Evolutionary conservation across 169 alveolate genomes (phyloP).

Genomic region (Eimeria praecox): DNA sequence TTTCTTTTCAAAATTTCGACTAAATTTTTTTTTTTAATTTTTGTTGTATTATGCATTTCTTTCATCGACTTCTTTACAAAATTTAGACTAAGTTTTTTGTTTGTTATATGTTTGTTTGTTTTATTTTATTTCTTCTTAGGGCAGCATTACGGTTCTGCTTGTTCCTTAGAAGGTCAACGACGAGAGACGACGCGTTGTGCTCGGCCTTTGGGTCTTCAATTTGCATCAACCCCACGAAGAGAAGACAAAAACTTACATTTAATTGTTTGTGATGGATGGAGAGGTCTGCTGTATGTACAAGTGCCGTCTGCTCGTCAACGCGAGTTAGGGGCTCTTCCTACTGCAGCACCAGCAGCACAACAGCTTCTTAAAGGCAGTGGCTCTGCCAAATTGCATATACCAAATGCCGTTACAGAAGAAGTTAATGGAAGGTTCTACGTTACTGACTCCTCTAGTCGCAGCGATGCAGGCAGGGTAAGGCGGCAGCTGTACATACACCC

Average conservation of each 20-base stretch:
- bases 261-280: conserved; percentile 52
- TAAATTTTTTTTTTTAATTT: too few species aligned
- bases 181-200: conserved; percentile 8
- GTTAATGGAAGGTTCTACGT: conserved; percentile 21
- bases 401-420: conserved; percentile 30
- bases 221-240: not conserved
- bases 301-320: not conserved
- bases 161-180: conserved; percentile 11
- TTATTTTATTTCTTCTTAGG: not conserved
- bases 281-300: conserved; percentile 11
- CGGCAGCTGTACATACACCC: too few species aligned
- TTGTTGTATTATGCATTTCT: too few species aligned
- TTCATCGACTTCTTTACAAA: too few species aligned
- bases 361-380: not conserved
- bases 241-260: not conserved
- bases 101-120: not conserved
- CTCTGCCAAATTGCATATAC: not conserved
- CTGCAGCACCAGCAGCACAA: not conserved
- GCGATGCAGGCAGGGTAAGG: conserved; percentile 53
- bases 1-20: too few species aligned
- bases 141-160: conserved; percentile 1
- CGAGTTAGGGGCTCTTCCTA: conserved; percentile 2
- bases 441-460: conserved; percentile 24
- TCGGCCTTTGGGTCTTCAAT: conserved; percentile 27
- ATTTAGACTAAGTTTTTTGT: not conserved